phyloP scores from a whole-genome alignment of 2,329 filamentous ascomycete species.

The Aspergillus novoparasiticus region DNA sequence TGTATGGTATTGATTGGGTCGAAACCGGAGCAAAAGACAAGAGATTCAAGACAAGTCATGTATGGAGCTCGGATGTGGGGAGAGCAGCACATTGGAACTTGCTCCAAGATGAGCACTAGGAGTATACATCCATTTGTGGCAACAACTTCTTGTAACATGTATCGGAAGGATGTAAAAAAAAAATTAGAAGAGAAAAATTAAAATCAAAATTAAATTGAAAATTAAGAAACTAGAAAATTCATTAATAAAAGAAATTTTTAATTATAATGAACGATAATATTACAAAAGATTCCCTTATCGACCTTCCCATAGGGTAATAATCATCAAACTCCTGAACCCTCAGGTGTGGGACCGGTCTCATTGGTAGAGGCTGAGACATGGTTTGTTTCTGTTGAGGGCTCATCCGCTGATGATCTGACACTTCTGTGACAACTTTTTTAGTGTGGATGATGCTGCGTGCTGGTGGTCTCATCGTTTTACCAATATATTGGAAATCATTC shows the following conservation, averaged over 20 bases:
- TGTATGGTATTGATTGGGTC: conserved; percentile 19
- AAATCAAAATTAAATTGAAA: background rate
- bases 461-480: background rate
- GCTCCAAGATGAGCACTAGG: background rate
- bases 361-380: conserved; percentile 36
- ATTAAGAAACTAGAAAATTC: background rate
- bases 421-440: conserved; percentile 21
- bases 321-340: conserved; percentile 20
- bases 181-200: no score
- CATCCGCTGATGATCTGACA: conserved; percentile 24
- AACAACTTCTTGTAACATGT: background rate
- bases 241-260: conserved; percentile 4
- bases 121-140: background rate
- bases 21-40: conserved; percentile 9
- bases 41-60: conserved; percentile 2
- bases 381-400: conserved; percentile 32
- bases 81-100: background rate
- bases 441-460: conserved; percentile 1
- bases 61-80: conserved; percentile 14
- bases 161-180: background rate
- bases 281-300: background rate
- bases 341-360: conserved; percentile 14
- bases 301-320: conserved; percentile 4
- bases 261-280: background rate
- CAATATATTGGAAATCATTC: background rate